A percentile compares a stretch with the other conserved stretches of the same genome.
Conservation (phyloP, 768 basidiomycete genomes). For the Rhizopogon vulgaris region DNA sequence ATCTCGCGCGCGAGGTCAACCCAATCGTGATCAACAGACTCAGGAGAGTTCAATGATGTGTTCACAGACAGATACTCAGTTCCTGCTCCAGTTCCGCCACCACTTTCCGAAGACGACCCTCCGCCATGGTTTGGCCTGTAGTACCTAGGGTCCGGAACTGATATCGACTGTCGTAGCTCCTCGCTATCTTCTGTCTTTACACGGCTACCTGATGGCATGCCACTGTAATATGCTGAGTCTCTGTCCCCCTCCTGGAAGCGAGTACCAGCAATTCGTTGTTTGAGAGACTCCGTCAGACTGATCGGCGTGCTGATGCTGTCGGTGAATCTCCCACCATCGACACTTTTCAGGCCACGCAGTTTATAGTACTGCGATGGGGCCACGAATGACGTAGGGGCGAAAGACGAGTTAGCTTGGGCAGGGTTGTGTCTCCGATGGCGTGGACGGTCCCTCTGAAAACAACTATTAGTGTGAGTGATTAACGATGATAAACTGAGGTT, state of each 20-base stretch:
- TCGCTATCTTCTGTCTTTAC: conserved; percentile 48
- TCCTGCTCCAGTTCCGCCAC: conserved; percentile 1
- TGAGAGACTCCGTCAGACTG: conserved; percentile 53
- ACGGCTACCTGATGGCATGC: conserved; percentile 55
- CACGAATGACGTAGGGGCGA: conserved; percentile 71
- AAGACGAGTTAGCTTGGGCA: conserved; percentile 62
- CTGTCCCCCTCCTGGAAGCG: conserved; percentile 70
- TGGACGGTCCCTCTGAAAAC: conserved; percentile 18
- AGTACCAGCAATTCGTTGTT: conserved; percentile 58
- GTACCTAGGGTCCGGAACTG: conserved; percentile 34
- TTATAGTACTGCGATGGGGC: conserved; percentile 79
- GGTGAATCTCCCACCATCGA: conserved; percentile 54
- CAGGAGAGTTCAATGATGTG: not conserved
- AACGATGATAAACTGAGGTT: not conserved
- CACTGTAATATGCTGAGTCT: conserved; percentile 50
- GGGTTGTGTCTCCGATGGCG: conserved; percentile 50
- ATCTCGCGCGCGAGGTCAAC: conserved; percentile 46
- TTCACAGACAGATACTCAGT: conserved; percentile 15
- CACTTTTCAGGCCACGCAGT: conserved; percentile 52
- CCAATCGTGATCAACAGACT: conserved; percentile 42
- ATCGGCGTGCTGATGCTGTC: conserved; percentile 37
- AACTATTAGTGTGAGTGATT: not conserved
- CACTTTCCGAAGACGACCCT: conserved; percentile 1
- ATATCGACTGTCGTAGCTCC: conserved; percentile 28
- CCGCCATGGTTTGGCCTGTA: conserved; percentile 50